Evolutionary conservation across 2,329 filamentous ascomycete species (phyloP).

Genomic region (Fusarium sp.): DNA sequence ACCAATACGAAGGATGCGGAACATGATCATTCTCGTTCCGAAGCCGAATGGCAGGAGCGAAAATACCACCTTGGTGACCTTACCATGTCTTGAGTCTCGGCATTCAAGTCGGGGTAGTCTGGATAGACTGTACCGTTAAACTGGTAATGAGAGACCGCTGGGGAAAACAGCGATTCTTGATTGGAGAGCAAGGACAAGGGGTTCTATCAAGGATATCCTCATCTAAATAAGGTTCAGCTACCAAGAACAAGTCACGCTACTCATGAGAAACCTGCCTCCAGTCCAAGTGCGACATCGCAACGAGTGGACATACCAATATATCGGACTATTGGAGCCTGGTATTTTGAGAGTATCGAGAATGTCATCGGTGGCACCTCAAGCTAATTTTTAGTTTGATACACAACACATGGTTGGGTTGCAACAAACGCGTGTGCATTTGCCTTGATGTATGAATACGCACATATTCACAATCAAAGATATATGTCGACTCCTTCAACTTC

Average conservation of each 20-base stretch:
- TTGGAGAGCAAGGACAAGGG: conserved; percentile 32
- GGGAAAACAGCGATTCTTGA: conserved; percentile 18
- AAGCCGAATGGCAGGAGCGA: conserved; percentile 3
- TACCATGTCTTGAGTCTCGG: conserved; percentile 25
- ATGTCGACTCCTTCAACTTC: background rate
- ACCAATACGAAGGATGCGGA: background rate
- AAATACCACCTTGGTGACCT: conserved; percentile 24
- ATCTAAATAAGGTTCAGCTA: conserved; percentile 40
- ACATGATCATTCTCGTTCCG: conserved; percentile 6
- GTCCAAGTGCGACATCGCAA: background rate
- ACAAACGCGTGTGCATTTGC: background rate
- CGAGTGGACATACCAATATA: background rate
- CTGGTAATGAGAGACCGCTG: conserved; percentile 8
- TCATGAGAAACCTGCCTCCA: conserved; percentile 10
- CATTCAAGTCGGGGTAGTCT: conserved; percentile 14
- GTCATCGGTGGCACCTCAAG: background rate
- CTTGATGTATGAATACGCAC: background rate
- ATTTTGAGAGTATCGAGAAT: background rate
- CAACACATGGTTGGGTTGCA: background rate
- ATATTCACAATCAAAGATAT: conserved; percentile 1
- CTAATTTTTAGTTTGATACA: conserved; percentile 1
- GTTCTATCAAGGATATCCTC: conserved; percentile 13
- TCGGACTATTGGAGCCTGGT: background rate
- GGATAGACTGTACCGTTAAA: conserved; percentile 21
- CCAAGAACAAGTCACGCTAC: conserved; percentile 18